Conservation (phyloP, 768 basidiomycete species). For the Podaxis sp. region DNA sequence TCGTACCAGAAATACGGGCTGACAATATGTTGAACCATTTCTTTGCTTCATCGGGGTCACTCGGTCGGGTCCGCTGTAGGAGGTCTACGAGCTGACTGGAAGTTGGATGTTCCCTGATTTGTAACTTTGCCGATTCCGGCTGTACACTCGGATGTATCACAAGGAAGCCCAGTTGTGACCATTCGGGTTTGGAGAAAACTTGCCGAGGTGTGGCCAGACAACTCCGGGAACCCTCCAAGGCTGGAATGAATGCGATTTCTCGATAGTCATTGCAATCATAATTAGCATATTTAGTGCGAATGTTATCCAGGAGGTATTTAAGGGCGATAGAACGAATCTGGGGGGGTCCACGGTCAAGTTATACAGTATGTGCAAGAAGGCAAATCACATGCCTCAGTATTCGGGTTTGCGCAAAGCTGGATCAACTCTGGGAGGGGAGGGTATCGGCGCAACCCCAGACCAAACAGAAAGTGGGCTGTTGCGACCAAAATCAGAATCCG, state of each 20-base stretch:
- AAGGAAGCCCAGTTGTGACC: constrained; percentile 73
- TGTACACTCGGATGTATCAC: constrained; percentile 53
- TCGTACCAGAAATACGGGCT: constrained; percentile 37
- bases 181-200: constrained; percentile 69
- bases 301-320: constrained; percentile 79
- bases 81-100: constrained; percentile 56
- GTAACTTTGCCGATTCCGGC: constrained; percentile 58
- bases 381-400: constrained; percentile 29
- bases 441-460: constrained; percentile 61
- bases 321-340: constrained; percentile 58
- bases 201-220: constrained; percentile 59
- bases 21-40: constrained; percentile 69
- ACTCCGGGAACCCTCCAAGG: constrained; percentile 45
- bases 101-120: constrained; percentile 67
- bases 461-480: constrained; percentile 75
- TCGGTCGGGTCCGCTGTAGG: constrained; percentile 53
- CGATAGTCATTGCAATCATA: constrained; percentile 54
- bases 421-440: constrained; percentile 69
- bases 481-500: background rate
- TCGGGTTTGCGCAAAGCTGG: constrained; percentile 57
- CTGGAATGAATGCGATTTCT: constrained; percentile 75
- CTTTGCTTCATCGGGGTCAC: constrained; percentile 47
- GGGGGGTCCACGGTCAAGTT: background rate
- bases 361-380: no score
- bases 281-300: constrained; percentile 50